Base-by-base conservation (phyloP, 352 stramenopile species). In the Phytophthora sojae region DNA sequence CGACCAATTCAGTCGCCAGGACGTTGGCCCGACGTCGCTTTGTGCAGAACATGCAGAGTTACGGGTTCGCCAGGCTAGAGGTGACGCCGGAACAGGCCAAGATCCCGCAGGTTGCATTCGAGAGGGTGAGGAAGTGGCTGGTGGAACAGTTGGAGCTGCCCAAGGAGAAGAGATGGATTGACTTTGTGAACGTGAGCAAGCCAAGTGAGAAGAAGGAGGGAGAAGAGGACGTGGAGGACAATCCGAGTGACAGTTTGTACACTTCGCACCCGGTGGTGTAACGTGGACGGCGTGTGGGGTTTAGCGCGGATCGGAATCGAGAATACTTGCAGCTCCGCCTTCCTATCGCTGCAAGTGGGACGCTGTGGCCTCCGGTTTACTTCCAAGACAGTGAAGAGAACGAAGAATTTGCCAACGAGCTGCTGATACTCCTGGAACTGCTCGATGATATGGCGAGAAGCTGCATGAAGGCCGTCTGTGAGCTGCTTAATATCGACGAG, bases 271-370 rank as follows among this genome's bases (percentile, higher is more conserved):
- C 85, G 0, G 66, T 75, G 3, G 81, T 93, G 15, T 94, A 86
- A 1, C 77, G 81, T 58, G 88, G 88, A 26, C 77, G 89, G 0
- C 91, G 83, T 60, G 87, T 96, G 21, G 89, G 89, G 29, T 96
- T 94, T 52, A 90, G 77, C 25, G 60, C 66, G 5, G 89, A 96
- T 56, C 81, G 76, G 9, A 94, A 91, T 62, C 84, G 87, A 56
- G 85, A 96, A 58, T 96, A 94, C 67, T 60, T 96, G 64, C 89
- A 96, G 52, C 61, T 96, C 30, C 85, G 89, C 0, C 77, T 83
- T 0, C 86, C 87, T 19, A 80, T 96, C 35, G 80, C 81, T 0
- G 59, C 60, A 7, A 94, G 86, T 64, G 86, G 89, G 2, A 94
- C 87, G 1, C 77, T 87, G n/a, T 96, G 89, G 89, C 89, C 89